Percentiles rank a stretch among this genome's conserved stretches.
These are phyloP conservation scores for Aspergillus cristatus DNA, from an alignment of 495 filamentous ascomycete species.

Conservation along the genomic window DNA sequence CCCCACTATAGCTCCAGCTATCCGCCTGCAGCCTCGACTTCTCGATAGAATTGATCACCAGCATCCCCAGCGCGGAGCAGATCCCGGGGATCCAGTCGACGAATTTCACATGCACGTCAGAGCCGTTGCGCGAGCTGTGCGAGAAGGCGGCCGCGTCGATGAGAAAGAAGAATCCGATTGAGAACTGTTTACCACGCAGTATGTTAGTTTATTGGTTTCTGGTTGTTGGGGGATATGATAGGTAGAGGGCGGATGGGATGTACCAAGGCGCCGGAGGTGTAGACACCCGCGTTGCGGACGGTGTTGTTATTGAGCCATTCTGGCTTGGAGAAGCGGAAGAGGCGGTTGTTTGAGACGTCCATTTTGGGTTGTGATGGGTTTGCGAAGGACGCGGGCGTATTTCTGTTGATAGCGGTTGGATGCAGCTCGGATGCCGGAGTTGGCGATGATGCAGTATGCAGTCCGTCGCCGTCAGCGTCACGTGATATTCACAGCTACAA, in stretches of 20 bases:
- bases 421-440: conserved; percentile 1
- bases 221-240: conserved; percentile 1
- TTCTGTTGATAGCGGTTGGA: conserved; percentile 3
- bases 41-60: conserved; percentile 98
- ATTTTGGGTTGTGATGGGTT: conserved; percentile 33
- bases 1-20: conserved; percentile 76
- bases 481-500: no score
- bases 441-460: conserved; percentile 11
- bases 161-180: conserved; percentile 92
- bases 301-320: conserved; percentile 86
- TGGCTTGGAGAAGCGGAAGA: conserved; percentile 71
- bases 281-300: conserved; percentile 76
- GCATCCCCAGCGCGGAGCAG: conserved; percentile 89
- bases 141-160: conserved; percentile 89
- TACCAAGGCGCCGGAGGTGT: conserved; percentile 79
- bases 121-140: conserved; percentile 65
- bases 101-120: conserved; percentile 82
- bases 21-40: conserved; percentile 81
- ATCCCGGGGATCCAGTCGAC: conserved; percentile 98
- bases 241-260: conserved; percentile 15
- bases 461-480: no score
- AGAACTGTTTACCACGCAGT: no score
- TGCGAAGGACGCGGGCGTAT: no score
- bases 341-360: conserved; percentile 49
- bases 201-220: conserved; percentile 10